phyloP scores from a whole-genome alignment of 192 early-diverging fungal genomes.

The Obelidium mucronatum region DNA sequence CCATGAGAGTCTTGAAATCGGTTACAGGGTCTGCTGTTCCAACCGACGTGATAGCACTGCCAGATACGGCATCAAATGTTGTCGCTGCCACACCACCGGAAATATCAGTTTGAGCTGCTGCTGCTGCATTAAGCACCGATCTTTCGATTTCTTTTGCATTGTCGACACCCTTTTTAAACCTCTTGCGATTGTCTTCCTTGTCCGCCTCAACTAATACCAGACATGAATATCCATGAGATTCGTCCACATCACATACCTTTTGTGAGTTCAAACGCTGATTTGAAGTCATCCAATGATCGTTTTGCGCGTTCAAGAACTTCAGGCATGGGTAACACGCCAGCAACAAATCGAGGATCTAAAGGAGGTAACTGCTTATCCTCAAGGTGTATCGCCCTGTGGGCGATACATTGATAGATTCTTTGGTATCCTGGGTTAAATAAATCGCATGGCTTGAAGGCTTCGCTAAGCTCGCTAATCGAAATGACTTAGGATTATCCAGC shows the following conservation, averaged over 20 bases:
- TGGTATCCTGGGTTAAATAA: constrained; percentile 70
- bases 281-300: constrained; percentile 50
- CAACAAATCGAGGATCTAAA: constrained; percentile 50
- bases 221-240: too few species aligned
- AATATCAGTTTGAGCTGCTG: neutral
- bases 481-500: too few species aligned
- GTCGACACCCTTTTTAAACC: constrained; percentile 31
- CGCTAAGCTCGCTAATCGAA: constrained; percentile 39
- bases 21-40: constrained; percentile 62
- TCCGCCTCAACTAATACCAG: constrained; percentile 27
- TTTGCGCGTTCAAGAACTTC: constrained; percentile 53
- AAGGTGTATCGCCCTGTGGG: constrained; percentile 65
- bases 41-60: constrained; percentile 34
- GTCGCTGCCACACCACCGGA: neutral
- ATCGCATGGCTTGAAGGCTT: constrained; percentile 59
- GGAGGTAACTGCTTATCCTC: constrained; percentile 56
- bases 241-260: constrained; percentile 57
- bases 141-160: constrained; percentile 25
- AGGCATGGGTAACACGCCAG: constrained; percentile 53
- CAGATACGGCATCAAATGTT: neutral
- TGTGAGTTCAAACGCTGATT: constrained; percentile 59
- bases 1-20: constrained; percentile 70
- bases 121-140: constrained; percentile 4
- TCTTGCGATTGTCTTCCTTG: constrained; percentile 42
- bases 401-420: constrained; percentile 63